Base-by-base conservation (phyloP, 2,329 filamentous ascomycete species). In the Pseudogymnoascus sp. region DNA sequence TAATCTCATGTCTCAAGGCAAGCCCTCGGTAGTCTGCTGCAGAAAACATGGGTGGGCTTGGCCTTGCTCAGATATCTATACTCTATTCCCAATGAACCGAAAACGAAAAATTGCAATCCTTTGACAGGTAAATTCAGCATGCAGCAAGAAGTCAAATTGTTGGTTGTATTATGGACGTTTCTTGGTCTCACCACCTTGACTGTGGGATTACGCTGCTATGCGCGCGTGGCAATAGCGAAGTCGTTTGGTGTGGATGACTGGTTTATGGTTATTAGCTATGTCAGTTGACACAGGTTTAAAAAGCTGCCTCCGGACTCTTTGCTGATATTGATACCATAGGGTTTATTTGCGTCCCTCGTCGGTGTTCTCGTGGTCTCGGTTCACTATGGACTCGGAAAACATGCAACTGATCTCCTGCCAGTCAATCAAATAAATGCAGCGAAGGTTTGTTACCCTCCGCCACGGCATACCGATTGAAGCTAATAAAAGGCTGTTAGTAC, bases 231-330 rank as follows among this genome's bases (percentile, higher is more conserved):
- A 20, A 61, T 67, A 37, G 64, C 62, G 2, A 64, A 61, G 34
- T 35, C 54, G 28, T 67, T 67, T 57, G 58, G 59, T 18, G 14
- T 59, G 9, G 66, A 67, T 60, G 66, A 67, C 32, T 65, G 63
- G 62, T 28, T 67, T 9, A 64, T 67, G 61, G 12, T 64, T 2
- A 28, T 62, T 9, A 39, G 65, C 12, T 64, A 63, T 50, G 66
- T 65, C 37, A 59, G 60, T 59, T 16, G 7, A 11, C 22, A 2
- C 50, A 30, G 12, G 18, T 22, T 35, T 11, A 8, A 14, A 20
- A 18, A 7, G 14, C 30, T 34, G 14, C 28, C 22, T 35, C 7
- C 7, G 37, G n/a, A 38, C 3, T 38, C n/a, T 8, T 38, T 18
- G 37, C 37, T 38, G n/a, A 18, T 18, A 38, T 16, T 38, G 16